A percentile compares a stretch with the other conserved stretches of the same genome.
phyloP scores from a whole-genome alignment of 192 early-diverging fungal genomes.

The Gorgonomyces haynaldii region DNA sequence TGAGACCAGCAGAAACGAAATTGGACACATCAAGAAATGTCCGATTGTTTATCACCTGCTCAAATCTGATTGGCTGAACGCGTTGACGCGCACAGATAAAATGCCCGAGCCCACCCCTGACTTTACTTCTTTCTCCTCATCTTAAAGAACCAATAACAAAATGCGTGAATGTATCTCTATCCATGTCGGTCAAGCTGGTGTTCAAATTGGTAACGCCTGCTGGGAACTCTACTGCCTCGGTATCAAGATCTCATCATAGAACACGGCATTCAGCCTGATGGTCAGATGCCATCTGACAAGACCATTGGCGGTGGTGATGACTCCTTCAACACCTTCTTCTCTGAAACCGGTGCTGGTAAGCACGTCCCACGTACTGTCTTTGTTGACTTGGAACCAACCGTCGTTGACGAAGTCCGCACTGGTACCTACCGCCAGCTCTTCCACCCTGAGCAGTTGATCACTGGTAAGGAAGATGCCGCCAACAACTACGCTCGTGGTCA shows the following conservation, averaged over 20 bases:
- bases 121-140: too few relatives aligned
- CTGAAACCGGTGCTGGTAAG: slow-evolving; percentile 97
- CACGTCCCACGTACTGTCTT: slow-evolving; percentile 98
- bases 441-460: slow-evolving; percentile 96
- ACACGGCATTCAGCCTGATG: slow-evolving; percentile 96
- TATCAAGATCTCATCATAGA: slow-evolving; percentile 40
- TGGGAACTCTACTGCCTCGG: slow-evolving; percentile 89
- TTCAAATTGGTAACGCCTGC: slow-evolving; percentile 99
- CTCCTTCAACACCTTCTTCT: slow-evolving; percentile 99
- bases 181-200: slow-evolving; percentile 91
- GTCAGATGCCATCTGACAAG: slow-evolving; percentile 72
- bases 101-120: too few relatives aligned
- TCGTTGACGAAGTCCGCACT: slow-evolving; percentile 96
- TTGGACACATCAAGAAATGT: too few relatives aligned
- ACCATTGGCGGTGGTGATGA: slow-evolving; percentile 65
- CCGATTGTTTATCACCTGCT: too few relatives aligned
- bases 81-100: too few relatives aligned
- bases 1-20: too few relatives aligned
- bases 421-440: slow-evolving; percentile 93
- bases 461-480: slow-evolving; percentile 99
- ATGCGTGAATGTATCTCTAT: slow-evolving; percentile 76
- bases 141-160: slow-evolving; percentile 4
- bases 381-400: slow-evolving; percentile 92
- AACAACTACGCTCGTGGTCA: slow-evolving; percentile 99
- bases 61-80: too few relatives aligned